Percentiles rank a stretch among this genome's conserved stretches.
Evolutionary conservation across 169 alveolate species (phyloP).

Genomic region (Cardiosporidium cionae): DNA sequence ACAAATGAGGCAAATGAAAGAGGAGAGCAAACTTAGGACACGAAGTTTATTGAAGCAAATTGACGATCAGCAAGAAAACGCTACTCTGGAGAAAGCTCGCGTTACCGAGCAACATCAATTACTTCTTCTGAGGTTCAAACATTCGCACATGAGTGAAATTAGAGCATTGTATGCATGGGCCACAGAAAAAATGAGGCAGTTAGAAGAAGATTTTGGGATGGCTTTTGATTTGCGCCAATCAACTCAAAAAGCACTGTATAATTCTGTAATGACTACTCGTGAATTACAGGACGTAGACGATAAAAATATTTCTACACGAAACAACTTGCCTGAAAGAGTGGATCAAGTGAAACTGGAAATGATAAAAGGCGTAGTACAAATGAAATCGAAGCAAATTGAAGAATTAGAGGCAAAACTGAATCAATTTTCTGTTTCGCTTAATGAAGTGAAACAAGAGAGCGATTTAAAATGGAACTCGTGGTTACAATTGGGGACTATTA

Average conservation of each 20-base stretch:
- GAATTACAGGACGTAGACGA: not conserved
- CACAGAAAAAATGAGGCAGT: not conserved
- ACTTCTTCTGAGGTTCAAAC: not conserved
- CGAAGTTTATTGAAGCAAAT: not conserved
- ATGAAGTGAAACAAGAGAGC: not conserved
- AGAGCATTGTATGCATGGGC: not conserved
- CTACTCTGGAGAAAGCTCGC: not conserved
- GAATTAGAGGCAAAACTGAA: not conserved
- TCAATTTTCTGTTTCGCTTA: too few relatives aligned
- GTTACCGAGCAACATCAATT: not conserved
- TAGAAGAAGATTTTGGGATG: not conserved
- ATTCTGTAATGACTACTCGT: not conserved
- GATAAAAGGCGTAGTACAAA: not conserved
- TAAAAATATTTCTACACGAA: too few relatives aligned
- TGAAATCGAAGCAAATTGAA: not conserved
- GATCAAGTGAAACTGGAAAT: not conserved
- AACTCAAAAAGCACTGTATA: too few relatives aligned
- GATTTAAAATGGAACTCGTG: not conserved
- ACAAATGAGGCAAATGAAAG: not conserved
- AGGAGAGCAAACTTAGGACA: not conserved
- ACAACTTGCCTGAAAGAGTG: not conserved
- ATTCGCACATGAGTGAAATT: not conserved
- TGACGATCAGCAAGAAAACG: not conserved
- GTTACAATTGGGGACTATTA: not conserved
- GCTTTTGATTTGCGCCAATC: too few relatives aligned